Base-by-base conservation (phyloP, 495 filamentous ascomycete species). In the Opeltia flavorubescens region DNA sequence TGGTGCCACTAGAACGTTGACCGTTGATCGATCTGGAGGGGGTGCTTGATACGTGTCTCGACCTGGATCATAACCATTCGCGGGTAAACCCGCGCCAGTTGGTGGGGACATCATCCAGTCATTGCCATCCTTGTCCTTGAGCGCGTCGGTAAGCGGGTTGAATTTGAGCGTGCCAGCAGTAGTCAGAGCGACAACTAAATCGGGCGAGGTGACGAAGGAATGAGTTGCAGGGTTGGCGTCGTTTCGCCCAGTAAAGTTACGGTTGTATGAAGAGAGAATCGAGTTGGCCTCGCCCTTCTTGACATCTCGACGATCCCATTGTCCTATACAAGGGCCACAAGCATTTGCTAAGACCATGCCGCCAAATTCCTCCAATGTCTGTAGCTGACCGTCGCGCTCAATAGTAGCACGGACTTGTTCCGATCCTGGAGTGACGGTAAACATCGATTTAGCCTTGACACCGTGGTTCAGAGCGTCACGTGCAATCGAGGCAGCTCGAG, bases 221-320 rank as follows among this genome's bases (percentile, higher is more conserved):
- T 96, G 91, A 50, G 91, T 99, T 42, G 91, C 88, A 34, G 91
- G 93, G 76, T 99, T 99, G 56, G 89, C 91, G 58, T 98, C 91
- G 69, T 98, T 98, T 67, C 91, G 88, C 55, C 91, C 91, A 56
- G 89, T 96, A 74, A 99, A 99, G 78, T 99, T 99, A 68, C 91
- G 87, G 78, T 94, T 94, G 78, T 94, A 91, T 34, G 87, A 94
- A 28, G 85, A 93, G 62, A 94, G 75, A 66, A 95, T 95, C 15
- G 87, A 89, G 78, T 98, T 98, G 54, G 87, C 68, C 61, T 89
- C 86, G 54, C 93, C 93, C 80, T 98, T 96, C 76, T 89, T 86
- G 30, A 95, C 86, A 53, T 96, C 89, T 58, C 70, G 71, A 58
- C 89, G 84, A 66, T 95, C 87, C 91, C 91, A 98, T 69, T 98